Conservation (phyloP, 2,329 filamentous ascomycete species). For the Cercospora citrullina region DNA sequence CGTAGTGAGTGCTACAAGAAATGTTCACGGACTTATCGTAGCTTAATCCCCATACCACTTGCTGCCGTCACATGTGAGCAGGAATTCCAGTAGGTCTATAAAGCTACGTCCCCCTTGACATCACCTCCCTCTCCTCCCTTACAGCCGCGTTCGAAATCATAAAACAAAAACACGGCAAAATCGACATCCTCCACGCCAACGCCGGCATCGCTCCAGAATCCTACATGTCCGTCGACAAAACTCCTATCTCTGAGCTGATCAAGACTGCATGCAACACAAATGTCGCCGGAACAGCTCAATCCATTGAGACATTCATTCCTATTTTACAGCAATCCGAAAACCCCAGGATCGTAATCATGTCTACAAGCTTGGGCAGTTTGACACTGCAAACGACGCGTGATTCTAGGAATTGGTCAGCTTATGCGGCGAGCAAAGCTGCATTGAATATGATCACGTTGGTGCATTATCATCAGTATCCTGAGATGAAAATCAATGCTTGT, state of each 20-base stretch:
- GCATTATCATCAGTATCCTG: constrained; percentile 11
- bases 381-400: neutral
- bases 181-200: constrained; percentile 60
- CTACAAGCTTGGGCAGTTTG: constrained; percentile 13
- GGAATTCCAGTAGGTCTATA: neutral
- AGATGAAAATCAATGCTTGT: constrained; percentile 20
- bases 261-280: constrained; percentile 32
- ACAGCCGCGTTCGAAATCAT: constrained; percentile 48
- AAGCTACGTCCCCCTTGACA: constrained; percentile 57
- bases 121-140: constrained; percentile 58
- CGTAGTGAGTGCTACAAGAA: neutral
- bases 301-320: constrained; percentile 31
- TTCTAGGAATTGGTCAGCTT: constrained; percentile 18
- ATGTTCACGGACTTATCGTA: neutral
- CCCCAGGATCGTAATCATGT: constrained; percentile 14
- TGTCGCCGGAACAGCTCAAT: constrained; percentile 29
- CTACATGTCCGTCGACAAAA: neutral
- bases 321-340: constrained; percentile 24
- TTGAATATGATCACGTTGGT: constrained; percentile 24
- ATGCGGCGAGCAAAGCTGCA: constrained; percentile 21
- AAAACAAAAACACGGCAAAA: constrained; percentile 42
- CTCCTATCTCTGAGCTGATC: neutral
- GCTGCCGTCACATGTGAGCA: neutral
- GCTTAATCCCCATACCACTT: neutral
- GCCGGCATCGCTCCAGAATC: constrained; percentile 43